Conservation (phyloP, 2,329 filamentous ascomycete genomes). For the Trichophyton benhamiae region DNA sequence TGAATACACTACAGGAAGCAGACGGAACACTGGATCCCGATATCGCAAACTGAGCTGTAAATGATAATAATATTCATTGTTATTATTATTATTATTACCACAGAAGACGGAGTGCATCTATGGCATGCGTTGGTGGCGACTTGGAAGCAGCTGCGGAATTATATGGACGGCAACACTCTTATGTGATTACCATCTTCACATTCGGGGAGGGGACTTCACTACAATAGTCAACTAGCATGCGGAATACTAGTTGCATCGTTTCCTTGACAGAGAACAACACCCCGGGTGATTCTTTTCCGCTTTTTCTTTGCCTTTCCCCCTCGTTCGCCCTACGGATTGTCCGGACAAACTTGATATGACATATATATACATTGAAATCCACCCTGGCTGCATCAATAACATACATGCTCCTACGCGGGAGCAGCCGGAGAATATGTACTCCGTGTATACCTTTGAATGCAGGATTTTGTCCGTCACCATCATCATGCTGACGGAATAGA, state of each 20-base stretch:
- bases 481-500: not conserved
- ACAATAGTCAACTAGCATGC: too few relatives aligned
- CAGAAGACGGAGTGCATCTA: too few relatives aligned
- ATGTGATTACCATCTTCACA: too few relatives aligned
- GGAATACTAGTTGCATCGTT: too few relatives aligned
- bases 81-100: too few relatives aligned
- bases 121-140: too few relatives aligned
- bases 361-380: not conserved
- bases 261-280: too few relatives aligned
- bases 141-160: too few relatives aligned
- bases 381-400: not conserved
- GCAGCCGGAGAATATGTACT: not conserved
- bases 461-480: not conserved
- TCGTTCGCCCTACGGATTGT: not conserved
- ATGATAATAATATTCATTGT: too few relatives aligned
- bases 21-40: not conserved
- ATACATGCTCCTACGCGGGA: not conserved
- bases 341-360: not conserved
- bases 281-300: too few relatives aligned
- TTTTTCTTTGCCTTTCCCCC: not conserved
- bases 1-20: not conserved
- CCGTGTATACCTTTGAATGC: not conserved
- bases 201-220: too few relatives aligned
- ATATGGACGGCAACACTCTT: too few relatives aligned
- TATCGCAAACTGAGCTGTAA: not conserved